Percentiles rank a stretch among this genome's conserved stretches.
These are phyloP conservation scores for Phycomyces nitens DNA, from an alignment of 192 early-diverging fungal species.

Conservation along the genomic window DNA sequence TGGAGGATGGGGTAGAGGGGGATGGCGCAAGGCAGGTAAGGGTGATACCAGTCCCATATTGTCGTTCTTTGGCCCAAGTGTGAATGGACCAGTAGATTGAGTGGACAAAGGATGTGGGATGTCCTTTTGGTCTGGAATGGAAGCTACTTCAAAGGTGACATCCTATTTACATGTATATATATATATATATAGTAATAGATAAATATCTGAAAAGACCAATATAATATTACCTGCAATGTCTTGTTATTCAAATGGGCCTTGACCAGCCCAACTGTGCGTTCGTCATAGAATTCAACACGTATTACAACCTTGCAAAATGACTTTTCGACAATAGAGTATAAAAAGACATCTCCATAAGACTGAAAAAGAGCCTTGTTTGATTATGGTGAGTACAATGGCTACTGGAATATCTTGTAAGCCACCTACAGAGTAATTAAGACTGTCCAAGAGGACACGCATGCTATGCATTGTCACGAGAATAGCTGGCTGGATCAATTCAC, in stretches of 20 bases:
- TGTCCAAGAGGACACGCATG: background rate
- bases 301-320: background rate
- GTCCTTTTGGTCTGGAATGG: background rate
- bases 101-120: background rate
- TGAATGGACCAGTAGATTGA: background rate
- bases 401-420: background rate
- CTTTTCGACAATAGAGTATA: background rate
- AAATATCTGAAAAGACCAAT: background rate
- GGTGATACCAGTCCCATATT: background rate
- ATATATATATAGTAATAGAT: background rate
- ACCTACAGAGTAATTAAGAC: background rate
- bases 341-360: background rate
- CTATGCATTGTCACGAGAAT: background rate
- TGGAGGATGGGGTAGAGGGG: background rate
- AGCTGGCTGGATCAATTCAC: background rate
- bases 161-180: background rate
- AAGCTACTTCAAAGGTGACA: background rate
- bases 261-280: background rate
- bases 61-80: background rate
- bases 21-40: background rate
- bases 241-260: background rate
- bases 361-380: background rate
- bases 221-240: background rate
- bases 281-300: constrained; percentile 1
- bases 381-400: background rate